phyloP scores from a whole-genome alignment of 257 asterid genomes.

The Catharanthus roseus region DNA sequence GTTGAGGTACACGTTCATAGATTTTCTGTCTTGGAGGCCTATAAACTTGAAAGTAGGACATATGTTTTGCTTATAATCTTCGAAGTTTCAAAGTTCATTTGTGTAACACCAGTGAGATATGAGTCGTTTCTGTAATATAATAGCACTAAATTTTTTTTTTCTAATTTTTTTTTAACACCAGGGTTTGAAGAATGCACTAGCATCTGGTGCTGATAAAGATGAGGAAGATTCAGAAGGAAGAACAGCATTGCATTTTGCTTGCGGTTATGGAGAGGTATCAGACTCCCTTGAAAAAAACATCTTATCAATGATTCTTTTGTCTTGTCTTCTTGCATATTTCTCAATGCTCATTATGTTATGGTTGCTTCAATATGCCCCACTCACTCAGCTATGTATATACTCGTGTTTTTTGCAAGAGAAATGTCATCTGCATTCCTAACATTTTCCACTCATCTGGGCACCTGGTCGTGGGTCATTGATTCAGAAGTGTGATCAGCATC shows the following conservation, averaged over 20 bases:
- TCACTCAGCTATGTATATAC: background rate
- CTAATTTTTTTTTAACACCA: conserved; percentile 29
- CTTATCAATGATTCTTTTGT: background rate
- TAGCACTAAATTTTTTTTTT: background rate
- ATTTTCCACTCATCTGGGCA: background rate
- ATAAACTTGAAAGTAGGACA: background rate
- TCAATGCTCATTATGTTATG: background rate
- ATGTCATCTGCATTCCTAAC: background rate
- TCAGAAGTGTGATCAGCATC: background rate
- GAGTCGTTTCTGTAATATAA: background rate
- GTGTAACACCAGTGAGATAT: background rate
- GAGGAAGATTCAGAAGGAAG: conserved; percentile 99
- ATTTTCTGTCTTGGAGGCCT: background rate
- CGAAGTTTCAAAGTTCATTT: background rate
- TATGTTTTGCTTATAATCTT: background rate
- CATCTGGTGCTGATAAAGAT: conserved; percentile 88
- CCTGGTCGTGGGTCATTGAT: background rate
- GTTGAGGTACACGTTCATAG: conserved; percentile 49
- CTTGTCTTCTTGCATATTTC: background rate
- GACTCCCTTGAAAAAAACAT: background rate
- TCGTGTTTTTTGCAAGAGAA: background rate
- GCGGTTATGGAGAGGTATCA: conserved; percentile 97
- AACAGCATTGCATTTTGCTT: conserved; percentile 98
- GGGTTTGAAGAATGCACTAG: conserved; percentile 81
- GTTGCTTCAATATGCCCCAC: background rate